phyloP scores from a whole-genome alignment of 176 grass and related monocot species.

The Aegilops speltoides region DNA sequence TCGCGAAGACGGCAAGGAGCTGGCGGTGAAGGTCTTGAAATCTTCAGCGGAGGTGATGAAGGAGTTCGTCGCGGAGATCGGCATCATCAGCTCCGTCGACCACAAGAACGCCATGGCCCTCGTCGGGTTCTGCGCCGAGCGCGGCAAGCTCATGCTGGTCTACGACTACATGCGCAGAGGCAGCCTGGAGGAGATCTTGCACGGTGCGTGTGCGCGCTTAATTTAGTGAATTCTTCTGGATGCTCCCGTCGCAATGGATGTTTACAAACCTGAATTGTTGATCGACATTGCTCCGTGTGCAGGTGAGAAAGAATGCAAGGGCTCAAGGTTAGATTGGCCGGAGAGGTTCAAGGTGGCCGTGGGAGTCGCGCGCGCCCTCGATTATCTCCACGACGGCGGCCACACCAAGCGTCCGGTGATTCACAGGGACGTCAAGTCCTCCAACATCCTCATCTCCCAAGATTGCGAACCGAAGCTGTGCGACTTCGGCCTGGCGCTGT shows the following conservation, averaged over 20 bases:
- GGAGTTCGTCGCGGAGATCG: constrained; percentile 75
- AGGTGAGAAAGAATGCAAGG: constrained; percentile 35
- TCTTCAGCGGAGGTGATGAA: constrained; percentile 38
- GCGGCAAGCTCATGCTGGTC: constrained; percentile 60
- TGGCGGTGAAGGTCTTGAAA: constrained; percentile 84
- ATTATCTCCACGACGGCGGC: constrained; percentile 53
- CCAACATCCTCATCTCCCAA: constrained; percentile 72
- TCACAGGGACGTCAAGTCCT: constrained; percentile 92
- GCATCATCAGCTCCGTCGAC: constrained; percentile 54
- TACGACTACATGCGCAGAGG: constrained; percentile 81
- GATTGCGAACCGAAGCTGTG: constrained; percentile 79
- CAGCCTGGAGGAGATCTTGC: constrained; percentile 81
- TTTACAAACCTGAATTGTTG: neutral
- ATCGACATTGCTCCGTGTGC: neutral
- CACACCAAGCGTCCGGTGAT: constrained; percentile 42
- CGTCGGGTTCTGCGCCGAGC: constrained; percentile 66
- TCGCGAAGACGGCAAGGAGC: constrained; percentile 38
- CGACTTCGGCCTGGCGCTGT: constrained; percentile 84
- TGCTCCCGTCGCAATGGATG: neutral
- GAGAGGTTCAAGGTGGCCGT: constrained; percentile 75
- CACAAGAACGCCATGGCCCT: constrained; percentile 69
- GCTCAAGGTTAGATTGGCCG: constrained; percentile 45
- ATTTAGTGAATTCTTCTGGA: neutral
- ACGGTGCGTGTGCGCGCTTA: constrained; percentile 31
- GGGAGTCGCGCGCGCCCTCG: constrained; percentile 54